Conservation (phyloP, 1,284 basidiomycete species). For the Ustilago loliicola region DNA sequence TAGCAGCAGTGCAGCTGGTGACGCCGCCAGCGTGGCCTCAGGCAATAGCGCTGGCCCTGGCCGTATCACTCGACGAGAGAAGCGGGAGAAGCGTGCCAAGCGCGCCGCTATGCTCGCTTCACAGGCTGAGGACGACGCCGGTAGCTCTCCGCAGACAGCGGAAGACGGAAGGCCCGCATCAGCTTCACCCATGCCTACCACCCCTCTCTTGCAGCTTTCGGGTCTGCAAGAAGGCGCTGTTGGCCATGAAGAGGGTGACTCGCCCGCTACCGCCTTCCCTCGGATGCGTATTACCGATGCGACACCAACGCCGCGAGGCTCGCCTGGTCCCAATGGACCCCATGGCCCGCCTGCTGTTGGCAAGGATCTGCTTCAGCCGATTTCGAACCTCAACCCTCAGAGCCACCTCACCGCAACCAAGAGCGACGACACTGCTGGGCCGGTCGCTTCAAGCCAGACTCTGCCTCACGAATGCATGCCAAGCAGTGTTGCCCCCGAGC, state of each 20-base stretch:
- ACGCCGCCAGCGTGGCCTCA: slow-evolving; percentile 43
- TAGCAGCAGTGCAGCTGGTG: slow-evolving; percentile 24
- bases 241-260: slow-evolving; percentile 41
- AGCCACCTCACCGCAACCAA: slow-evolving; percentile 4
- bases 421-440: neutral
- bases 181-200: slow-evolving; percentile 35
- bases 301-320: slow-evolving; percentile 56
- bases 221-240: slow-evolving; percentile 25
- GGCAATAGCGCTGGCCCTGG: slow-evolving; percentile 48
- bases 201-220: slow-evolving; percentile 34
- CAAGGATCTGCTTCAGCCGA: slow-evolving; percentile 41
- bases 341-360: slow-evolving; percentile 20
- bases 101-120: slow-evolving; percentile 44
- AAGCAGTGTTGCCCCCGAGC: slow-evolving; percentile 2
- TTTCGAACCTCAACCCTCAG: slow-evolving; percentile 24
- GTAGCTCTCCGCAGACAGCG: slow-evolving; percentile 14
- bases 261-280: slow-evolving; percentile 59
- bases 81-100: slow-evolving; percentile 57
- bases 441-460: neutral
- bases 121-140: slow-evolving; percentile 25
- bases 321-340: slow-evolving; percentile 46
- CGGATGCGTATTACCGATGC: slow-evolving; percentile 63
- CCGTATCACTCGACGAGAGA: slow-evolving; percentile 61
- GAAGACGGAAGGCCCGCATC: slow-evolving; percentile 27
- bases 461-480: slow-evolving; percentile 4